A percentile compares a stretch with the other conserved stretches of the same genome.
These are phyloP conservation scores for Flaveria trinervia DNA, from an alignment of 129 eudicot species.

Conservation along the genomic window DNA sequence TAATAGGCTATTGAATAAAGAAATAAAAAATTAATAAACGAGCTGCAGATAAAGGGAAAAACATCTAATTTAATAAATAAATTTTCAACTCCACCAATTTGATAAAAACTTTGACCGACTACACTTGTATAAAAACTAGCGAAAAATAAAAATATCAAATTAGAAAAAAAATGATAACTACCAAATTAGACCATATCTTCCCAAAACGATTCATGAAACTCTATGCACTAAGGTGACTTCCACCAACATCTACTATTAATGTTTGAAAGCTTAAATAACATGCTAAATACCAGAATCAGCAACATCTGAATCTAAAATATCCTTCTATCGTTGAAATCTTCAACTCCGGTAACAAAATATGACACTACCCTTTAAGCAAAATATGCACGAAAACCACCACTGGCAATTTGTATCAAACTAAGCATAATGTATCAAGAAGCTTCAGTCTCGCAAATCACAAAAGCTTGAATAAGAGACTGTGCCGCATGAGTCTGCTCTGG, in stretches of 20 bases:
- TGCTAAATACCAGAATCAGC: constrained; percentile 11
- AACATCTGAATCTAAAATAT: constrained; percentile 2
- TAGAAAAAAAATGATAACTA: no score
- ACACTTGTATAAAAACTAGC: no score
- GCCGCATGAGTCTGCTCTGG: constrained; percentile 98
- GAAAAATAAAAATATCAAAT: no score
- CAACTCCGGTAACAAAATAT: not conserved
- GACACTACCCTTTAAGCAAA: not conserved
- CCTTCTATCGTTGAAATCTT: not conserved
- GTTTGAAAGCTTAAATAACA: not conserved
- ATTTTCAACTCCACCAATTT: no score
- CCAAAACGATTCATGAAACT: no score
- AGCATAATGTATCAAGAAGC: constrained; percentile 33
- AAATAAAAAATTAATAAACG: no score
- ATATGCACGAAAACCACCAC: not conserved
- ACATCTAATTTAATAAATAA: no score
- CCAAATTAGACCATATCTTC: no score
- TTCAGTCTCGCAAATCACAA: constrained; percentile 74
- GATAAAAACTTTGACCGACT: no score
- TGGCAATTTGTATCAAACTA: not conserved
- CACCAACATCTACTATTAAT: not conserved
- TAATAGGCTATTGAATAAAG: no score
- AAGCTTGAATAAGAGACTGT: constrained; percentile 94
- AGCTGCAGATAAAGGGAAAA: no score
- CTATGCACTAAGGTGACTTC: no score